Base-by-base conservation (phyloP, 2,329 filamentous ascomycete species). In the Fusarium irregulare region DNA sequence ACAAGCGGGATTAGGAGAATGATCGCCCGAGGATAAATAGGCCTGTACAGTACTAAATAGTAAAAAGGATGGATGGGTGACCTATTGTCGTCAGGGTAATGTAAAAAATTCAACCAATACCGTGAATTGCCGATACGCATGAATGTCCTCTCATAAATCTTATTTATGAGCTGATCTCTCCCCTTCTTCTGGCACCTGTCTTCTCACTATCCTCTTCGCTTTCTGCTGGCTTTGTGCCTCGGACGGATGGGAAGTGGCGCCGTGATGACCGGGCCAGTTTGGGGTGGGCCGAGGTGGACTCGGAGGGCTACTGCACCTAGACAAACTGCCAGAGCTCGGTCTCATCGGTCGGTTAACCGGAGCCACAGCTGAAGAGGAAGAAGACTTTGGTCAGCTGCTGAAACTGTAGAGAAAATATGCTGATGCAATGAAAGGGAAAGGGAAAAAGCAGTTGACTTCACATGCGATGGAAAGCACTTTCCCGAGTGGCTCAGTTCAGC, bases 221-320 rank as follows among this genome's bases (percentile, higher is more conserved):
- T 68, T 64, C 41, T 64, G 59, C 64, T 68, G 55, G 64, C 64
- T 64, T 61, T 67, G 66, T 61, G 66, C 66, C 66, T 70, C 66
- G 66, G 66, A 51, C 66, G 53, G 66, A 70, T 66, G 66, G 66
- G 61, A 67, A 63, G 66, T 71, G 68, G 67, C 37, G 58, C 68
- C 63, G 62, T 66, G 54, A 55, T 62, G 62, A 63, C 62, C 62
- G 47, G 47, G 40, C 44, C 53, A 55, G 46, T 53, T 51, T 60
- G 59, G 56, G 53, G 68, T 71, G 64, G 68, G 68, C 68, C 68
- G 68, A 71, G 68, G 68, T 71, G 68, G 68, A 56, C 68, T 71
- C 56, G 42, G 59, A 37, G 47, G 56, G 58, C 64, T 56, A 68
- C 63, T 54, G 47, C n/a, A 51, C 21, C 32, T 51, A 23, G 20